Evolutionary conservation across 441 rosid species (phyloP), one percentile per base, ranked within the genome.

Genomic region (Euphorbia schlechtendalii): DNA sequence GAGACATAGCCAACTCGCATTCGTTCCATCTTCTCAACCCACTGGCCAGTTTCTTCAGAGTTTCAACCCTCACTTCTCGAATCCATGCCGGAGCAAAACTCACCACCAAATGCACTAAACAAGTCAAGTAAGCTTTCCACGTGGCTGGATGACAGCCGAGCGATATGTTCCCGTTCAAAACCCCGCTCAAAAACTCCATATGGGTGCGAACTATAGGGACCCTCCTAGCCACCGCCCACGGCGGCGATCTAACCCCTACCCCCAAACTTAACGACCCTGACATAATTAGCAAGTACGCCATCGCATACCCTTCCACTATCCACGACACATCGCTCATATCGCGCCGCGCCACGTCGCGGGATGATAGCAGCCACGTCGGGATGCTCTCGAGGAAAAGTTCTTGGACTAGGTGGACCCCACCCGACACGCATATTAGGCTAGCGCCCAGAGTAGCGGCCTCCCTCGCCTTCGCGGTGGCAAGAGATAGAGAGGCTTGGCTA

Each of bases 121-220:
- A 86, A 9, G 81, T 74, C 9, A 82, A 70, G 49, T 84, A 86
- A 17, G 89, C 85, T 76, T 78, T 84, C 89, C 87, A 84, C 38
- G 85, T 82, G 14, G 75, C 80, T 15, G 77, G 84, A 56, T 84
- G 66, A 62, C 88, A 83, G 4, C 88, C 84, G 12, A 82, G 72
- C 10, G 74, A 74, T 52, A 81, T 65, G 20, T 79, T 78, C 48
- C 84, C 84, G 13, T 81, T 84, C 80, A 81, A n/a, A 10, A 73
- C 82, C 46, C 82, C 69, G 0, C 75, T 83, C 73, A 86, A 21
- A 15, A 83, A 82, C 67, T 82, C 82, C 78, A 86, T 69, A 73
- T 86, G 91, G 8, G 8, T 56, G 0, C 83, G 71, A 0, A 83
- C 49, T 13, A 73, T 57, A 18, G 40, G 56, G 0, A 76, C 69